Conservation (phyloP, 345 rosid species). For the Eucalyptus cloeziana region DNA sequence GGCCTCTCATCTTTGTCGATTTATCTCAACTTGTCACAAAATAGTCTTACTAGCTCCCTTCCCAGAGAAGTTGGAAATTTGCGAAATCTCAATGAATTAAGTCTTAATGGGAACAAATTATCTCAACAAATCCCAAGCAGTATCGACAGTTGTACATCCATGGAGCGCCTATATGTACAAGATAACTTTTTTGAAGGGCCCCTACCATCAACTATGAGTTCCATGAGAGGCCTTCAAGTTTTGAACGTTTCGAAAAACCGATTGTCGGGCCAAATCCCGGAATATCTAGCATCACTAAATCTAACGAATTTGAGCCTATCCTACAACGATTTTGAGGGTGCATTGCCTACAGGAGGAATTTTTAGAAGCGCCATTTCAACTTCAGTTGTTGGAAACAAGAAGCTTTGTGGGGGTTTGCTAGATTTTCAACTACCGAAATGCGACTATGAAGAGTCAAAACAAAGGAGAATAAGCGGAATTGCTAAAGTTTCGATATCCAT, state of each 20-base stretch:
- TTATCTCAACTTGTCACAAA: neutral
- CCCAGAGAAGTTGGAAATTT: neutral
- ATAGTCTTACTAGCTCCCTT: neutral
- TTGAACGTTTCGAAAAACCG: neutral
- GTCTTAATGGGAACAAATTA: neutral
- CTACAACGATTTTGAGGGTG: neutral
- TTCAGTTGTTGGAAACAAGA: neutral
- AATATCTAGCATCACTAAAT: neutral
- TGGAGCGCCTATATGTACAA: neutral
- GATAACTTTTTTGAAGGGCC: neutral
- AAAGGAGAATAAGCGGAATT: neutral
- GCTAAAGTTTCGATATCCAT: fast-evolving
- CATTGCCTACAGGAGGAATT: neutral
- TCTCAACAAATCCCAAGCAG: neutral
- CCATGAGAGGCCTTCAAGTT: neutral
- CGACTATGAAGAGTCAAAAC: neutral
- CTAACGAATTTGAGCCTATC: neutral
- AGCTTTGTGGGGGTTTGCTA: neutral
- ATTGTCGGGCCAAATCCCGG: neutral
- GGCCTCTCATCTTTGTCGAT: neutral
- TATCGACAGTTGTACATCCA: neutral
- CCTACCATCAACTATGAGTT: neutral
- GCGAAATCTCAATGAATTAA: neutral
- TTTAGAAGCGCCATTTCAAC: neutral
- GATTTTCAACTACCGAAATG: neutral